These are phyloP conservation scores for Aureobasidium musti DNA, from an alignment of 2,329 filamentous ascomycete genomes.

Conservation along the genomic window DNA sequence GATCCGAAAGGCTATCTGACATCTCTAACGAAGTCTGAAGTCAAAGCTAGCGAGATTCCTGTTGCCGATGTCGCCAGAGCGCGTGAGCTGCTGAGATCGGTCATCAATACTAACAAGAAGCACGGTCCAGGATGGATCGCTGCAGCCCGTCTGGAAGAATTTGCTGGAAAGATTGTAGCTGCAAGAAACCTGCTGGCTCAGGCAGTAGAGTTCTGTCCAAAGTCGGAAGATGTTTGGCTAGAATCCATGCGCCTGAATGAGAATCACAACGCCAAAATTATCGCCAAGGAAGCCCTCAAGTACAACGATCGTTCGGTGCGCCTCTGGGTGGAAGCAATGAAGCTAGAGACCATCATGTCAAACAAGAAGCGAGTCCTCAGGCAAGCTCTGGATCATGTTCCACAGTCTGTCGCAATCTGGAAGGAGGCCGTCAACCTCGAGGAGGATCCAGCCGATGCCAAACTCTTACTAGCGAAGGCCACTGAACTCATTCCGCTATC, in stretches of 20 bases:
- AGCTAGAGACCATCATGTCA: slow-evolving; percentile 76
- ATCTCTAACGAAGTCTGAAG: slow-evolving; percentile 77
- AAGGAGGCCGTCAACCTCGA: slow-evolving; percentile 96
- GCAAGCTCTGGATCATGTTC: slow-evolving; percentile 87
- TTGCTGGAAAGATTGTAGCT: slow-evolving; percentile 87
- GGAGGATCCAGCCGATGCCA: slow-evolving; percentile 84
- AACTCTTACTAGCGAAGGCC: slow-evolving; percentile 86
- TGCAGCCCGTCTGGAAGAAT: slow-evolving; percentile 84
- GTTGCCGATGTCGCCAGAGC: slow-evolving; percentile 96
- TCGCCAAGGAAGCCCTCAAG: slow-evolving; percentile 90
- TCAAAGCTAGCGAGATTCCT: slow-evolving; percentile 76
- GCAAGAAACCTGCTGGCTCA: slow-evolving; percentile 85
- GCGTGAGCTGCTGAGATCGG: slow-evolving; percentile 87
- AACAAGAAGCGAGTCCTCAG: slow-evolving; percentile 92
- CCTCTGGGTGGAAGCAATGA: slow-evolving; percentile 95
- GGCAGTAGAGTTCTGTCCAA: slow-evolving; percentile 87
- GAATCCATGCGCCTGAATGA: slow-evolving; percentile 95
- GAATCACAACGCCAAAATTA: slow-evolving; percentile 89
- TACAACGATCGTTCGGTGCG: slow-evolving; percentile 85
- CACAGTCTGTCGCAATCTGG: slow-evolving; percentile 95
- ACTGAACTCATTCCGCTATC: slow-evolving; percentile 93
- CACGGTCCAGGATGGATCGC: slow-evolving; percentile 97
- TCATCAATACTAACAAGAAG: slow-evolving; percentile 94
- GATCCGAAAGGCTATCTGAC: slow-evolving; percentile 97
- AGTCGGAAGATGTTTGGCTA: slow-evolving; percentile 93